phyloP scores from a whole-genome alignment of 805 yeast species.

The Candida namnaoensis region DNA sequence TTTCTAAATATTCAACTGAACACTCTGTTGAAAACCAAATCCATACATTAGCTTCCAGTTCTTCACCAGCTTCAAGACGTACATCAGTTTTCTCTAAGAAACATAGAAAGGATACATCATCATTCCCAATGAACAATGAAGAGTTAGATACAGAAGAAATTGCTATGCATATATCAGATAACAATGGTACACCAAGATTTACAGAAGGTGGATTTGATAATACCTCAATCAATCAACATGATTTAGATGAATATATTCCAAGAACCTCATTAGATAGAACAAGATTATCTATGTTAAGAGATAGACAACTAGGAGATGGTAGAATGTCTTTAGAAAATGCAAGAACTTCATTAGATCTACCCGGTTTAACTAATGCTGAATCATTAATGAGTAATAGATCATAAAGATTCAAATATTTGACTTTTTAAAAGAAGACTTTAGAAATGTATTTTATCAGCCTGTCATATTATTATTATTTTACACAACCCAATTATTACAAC shows the following conservation, averaged over 20 bases:
- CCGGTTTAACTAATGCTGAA: constrained; percentile 30
- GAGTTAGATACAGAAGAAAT: constrained; percentile 30
- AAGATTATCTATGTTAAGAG: constrained; percentile 25
- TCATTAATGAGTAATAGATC: constrained; percentile 18
- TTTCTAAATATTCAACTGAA: constrained; percentile 34
- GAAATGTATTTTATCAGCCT: too few species aligned
- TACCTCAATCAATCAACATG: neutral
- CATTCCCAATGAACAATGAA: constrained; percentile 15
- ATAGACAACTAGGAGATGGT: constrained; percentile 26
- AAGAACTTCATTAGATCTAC: constrained; percentile 29
- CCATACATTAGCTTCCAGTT: neutral
- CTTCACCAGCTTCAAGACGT: constrained; percentile 6
- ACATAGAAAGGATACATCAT: neutral
- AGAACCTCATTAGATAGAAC: constrained; percentile 30
- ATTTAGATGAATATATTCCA: constrained; percentile 7
- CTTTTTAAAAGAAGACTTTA: too few species aligned
- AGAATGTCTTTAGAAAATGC: constrained; percentile 30
- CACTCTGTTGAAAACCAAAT: constrained; percentile 19
- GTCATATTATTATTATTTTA: too few species aligned
- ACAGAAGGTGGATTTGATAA: constrained; percentile 1
- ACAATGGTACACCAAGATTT: constrained; percentile 20
- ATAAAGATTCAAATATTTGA: neutral
- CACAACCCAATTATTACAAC: too few species aligned
- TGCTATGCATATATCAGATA: constrained; percentile 20
- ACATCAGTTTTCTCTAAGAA: neutral